These are phyloP conservation scores for Coemansia brasiliensis DNA, from an alignment of 192 early-diverging fungal species.

Conservation along the genomic window DNA sequence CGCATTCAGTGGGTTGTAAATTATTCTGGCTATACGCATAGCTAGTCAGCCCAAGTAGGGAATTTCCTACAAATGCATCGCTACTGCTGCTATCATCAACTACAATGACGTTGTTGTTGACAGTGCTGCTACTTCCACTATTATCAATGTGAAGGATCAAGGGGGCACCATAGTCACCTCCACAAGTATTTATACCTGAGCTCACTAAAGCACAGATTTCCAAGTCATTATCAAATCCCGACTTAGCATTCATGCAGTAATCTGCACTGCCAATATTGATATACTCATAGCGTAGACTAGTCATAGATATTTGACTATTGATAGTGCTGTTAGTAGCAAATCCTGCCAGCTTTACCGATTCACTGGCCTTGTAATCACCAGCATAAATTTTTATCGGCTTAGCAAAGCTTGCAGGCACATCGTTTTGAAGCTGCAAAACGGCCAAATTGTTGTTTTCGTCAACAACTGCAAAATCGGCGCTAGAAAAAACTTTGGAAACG, in stretches of 20 bases:
- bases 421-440: slow-evolving; percentile 1
- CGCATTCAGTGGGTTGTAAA: background rate
- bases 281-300: slow-evolving; percentile 3
- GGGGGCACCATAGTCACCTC: background rate
- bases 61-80: slow-evolving; percentile 1
- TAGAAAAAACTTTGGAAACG: slow-evolving; percentile 3
- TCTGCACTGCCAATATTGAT: background rate
- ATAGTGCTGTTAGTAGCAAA: slow-evolving; percentile 2
- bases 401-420: background rate
- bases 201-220: background rate
- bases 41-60: slow-evolving; percentile 2
- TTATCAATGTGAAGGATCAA: background rate
- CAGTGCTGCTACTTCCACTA: background rate
- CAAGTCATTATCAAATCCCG: background rate
- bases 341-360: background rate
- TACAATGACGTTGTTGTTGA: background rate
- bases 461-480: background rate
- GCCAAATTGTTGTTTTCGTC: background rate
- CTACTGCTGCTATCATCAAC: background rate
- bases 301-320: slow-evolving; percentile 3
- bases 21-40: background rate
- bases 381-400: slow-evolving; percentile 2
- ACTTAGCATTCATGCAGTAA: background rate
- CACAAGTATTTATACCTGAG: background rate
- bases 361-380: background rate